Percentiles rank a stretch among this genome's conserved stretches.
phyloP scores from a whole-genome alignment of 164 flowering plant species.

The Nelumbo lutea region DNA sequence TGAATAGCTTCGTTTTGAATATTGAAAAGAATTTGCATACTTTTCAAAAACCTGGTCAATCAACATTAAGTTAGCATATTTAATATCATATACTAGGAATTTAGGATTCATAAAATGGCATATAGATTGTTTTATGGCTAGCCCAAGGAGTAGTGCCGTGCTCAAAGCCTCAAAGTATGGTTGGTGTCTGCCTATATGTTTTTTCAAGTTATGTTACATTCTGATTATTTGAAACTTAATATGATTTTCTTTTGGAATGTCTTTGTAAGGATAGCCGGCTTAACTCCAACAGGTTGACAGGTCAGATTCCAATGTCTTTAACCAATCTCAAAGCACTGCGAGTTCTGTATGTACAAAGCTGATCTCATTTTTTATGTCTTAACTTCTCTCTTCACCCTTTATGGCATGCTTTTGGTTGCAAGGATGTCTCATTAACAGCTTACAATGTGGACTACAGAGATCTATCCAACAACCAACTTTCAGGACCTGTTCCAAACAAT shows the following conservation, averaged over 20 bases:
- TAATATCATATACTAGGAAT: no score
- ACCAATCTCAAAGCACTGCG: constrained; percentile 43
- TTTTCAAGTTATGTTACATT: not conserved
- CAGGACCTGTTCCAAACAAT: constrained; percentile 53
- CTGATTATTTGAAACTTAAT: constrained; percentile 7
- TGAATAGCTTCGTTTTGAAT: no score
- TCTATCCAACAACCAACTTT: constrained; percentile 51
- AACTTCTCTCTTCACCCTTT: not conserved
- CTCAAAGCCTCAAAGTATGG: no score
- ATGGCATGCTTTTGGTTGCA: not conserved
- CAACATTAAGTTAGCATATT: no score
- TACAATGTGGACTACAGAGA: constrained; percentile 38
- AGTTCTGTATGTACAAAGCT: constrained; percentile 47
- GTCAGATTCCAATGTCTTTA: constrained; percentile 49
- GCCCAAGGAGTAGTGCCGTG: no score
- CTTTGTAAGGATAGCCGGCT: constrained; percentile 62
- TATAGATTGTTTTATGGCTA: no score
- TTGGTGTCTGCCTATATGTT: not conserved
- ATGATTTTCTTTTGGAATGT: constrained; percentile 11
- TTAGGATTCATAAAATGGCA: no score
- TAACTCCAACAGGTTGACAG: constrained; percentile 58
- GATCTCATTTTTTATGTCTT: not conserved
- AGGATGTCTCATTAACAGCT: not conserved
- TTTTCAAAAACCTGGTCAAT: no score
- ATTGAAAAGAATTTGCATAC: no score